These are phyloP conservation scores for Rhodotorula sp. DNA, from an alignment of 1,284 basidiomycete genomes.

Conservation along the genomic window DNA sequence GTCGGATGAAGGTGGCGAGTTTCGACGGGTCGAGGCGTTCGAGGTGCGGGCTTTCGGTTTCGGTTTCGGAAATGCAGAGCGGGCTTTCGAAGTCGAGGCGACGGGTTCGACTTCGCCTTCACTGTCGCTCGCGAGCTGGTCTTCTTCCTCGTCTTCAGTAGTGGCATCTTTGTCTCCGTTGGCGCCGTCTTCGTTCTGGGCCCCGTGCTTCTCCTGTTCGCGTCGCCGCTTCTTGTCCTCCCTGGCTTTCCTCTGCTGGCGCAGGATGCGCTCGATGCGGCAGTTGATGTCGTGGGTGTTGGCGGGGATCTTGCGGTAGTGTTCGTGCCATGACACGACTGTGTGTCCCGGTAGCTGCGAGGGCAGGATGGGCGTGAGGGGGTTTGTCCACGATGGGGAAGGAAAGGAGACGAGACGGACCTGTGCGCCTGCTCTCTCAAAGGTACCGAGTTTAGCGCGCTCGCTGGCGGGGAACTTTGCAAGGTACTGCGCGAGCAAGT, in stretches of 20 bases:
- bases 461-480: not conserved
- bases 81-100: not conserved
- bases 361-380: not conserved
- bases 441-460: not conserved
- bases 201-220: not conserved
- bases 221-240: not conserved
- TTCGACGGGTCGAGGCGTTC: not conserved
- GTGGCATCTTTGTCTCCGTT: not conserved
- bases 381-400: not conserved
- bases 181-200: no score
- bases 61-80: not conserved
- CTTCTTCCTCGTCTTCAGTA: not conserved
- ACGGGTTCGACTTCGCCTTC: not conserved
- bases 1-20: not conserved
- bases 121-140: not conserved
- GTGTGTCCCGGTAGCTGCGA: constrained; percentile 19
- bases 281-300: constrained; percentile 4
- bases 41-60: no score
- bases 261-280: constrained; percentile 3
- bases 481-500: constrained; percentile 17
- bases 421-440: not conserved
- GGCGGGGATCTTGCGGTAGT: constrained; percentile 12
- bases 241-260: not conserved
- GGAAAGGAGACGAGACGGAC: not conserved
- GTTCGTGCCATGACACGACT: constrained; percentile 11